Conservation (phyloP, 2,329 filamentous ascomycete species). For the Diaporthe nobilis region DNA sequence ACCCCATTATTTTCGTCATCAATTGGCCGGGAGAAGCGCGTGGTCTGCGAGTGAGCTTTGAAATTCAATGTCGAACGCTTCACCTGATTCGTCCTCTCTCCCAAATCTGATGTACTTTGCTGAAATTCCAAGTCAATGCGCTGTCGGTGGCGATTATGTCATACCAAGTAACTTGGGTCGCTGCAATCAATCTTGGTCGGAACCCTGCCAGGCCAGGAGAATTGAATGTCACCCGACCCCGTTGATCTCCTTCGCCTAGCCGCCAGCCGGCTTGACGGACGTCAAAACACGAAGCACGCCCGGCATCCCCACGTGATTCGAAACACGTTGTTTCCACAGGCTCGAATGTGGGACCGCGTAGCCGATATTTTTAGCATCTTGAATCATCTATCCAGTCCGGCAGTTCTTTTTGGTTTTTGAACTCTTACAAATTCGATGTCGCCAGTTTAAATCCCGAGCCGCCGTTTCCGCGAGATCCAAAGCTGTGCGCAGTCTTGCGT, state of each 20-base stretch:
- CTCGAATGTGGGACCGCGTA: not conserved
- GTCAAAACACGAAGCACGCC: constrained; percentile 20
- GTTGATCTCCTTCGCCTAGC: constrained; percentile 29
- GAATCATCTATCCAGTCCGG: not conserved
- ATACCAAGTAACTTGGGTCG: constrained; percentile 9
- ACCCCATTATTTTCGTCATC: not conserved
- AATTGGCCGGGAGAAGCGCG: not conserved
- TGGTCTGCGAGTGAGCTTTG: not conserved
- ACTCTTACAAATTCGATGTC: not conserved
- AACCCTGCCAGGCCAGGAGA: constrained; percentile 17
- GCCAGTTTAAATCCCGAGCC: not conserved
- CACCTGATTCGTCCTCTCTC: not conserved
- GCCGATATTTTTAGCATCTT: not conserved
- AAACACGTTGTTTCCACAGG: constrained; percentile 27
- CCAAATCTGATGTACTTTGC: not conserved
- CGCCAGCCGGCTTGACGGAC: constrained; percentile 17
- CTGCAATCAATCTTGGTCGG: constrained; percentile 1
- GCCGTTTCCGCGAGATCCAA: not conserved
- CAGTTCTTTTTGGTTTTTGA: too few species aligned
- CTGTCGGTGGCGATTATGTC: constrained; percentile 21
- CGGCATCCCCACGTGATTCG: constrained; percentile 20
- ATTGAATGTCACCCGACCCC: constrained; percentile 28
- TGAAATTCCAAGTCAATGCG: not conserved
- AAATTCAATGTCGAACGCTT: not conserved
- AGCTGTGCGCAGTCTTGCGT: not conserved